Percentiles rank a stretch among this genome's conserved stretches.
Evolutionary conservation across 305 asterid species (phyloP).

Genomic region (Caryopteris hybrid): DNA sequence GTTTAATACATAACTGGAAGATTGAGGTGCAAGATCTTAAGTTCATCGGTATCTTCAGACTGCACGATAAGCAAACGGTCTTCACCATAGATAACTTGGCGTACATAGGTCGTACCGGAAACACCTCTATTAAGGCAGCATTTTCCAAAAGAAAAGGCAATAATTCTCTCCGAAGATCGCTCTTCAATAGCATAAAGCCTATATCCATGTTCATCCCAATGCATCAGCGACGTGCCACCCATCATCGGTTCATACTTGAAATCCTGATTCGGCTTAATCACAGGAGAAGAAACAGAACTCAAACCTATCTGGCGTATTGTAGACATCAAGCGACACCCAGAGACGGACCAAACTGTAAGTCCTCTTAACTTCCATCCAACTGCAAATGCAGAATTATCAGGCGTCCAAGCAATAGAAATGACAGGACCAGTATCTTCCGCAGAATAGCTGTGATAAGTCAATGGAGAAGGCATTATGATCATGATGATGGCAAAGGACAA

Average conservation of each 20-base stretch:
- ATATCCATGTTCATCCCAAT: constrained; percentile 99
- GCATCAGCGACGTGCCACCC: constrained; percentile 85
- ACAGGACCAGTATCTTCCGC: constrained; percentile 97
- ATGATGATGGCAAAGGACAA: neutral
- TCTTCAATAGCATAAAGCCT: constrained; percentile 93
- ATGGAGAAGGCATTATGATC: constrained; percentile 19
- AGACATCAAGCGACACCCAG: constrained; percentile 99
- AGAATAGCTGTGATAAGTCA: constrained; percentile 57
- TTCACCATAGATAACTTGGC: constrained; percentile 98
- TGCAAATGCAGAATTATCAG: constrained; percentile 94
- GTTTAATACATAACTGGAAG: constrained; percentile 83
- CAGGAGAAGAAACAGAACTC: constrained; percentile 92
- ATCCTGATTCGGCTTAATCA: constrained; percentile 76
- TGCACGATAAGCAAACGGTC: constrained; percentile 96
- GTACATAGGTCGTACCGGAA: constrained; percentile 87
- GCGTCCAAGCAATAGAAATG: constrained; percentile 95
- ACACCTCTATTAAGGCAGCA: constrained; percentile 98
- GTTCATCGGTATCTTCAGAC: constrained; percentile 97
- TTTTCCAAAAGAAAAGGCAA: constrained; percentile 94
- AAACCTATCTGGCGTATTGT: constrained; percentile 93
- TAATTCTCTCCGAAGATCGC: constrained; percentile 82
- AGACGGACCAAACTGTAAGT: constrained; percentile 96
- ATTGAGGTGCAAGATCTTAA: constrained; percentile 87
- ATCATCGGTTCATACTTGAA: constrained; percentile 92
- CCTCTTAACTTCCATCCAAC: constrained; percentile 99